phyloP scores from a whole-genome alignment of 768 basidiomycete species.

The Hortiboletus flavorubellus region DNA sequence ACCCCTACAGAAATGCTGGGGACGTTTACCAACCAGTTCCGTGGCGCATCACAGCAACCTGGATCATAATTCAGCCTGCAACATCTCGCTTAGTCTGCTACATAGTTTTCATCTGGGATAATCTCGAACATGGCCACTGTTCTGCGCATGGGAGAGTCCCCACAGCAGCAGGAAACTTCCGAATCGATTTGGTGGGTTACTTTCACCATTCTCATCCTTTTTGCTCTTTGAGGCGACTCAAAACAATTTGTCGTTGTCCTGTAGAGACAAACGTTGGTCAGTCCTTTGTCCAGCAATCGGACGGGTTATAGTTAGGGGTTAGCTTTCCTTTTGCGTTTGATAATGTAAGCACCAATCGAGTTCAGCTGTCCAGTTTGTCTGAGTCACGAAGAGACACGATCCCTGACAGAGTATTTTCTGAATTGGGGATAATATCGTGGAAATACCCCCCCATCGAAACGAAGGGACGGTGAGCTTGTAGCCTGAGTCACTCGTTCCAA shows the following conservation, averaged over 20 bases:
- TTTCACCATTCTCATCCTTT: neutral
- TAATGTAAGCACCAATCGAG: conserved; percentile 5
- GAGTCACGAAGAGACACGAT: conserved; percentile 2
- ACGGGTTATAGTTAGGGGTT: neutral
- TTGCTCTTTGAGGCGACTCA: neutral
- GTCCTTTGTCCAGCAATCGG: too few species aligned
- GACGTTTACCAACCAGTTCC: conserved; percentile 11
- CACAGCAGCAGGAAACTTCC: neutral
- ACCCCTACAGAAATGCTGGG: conserved; percentile 24
- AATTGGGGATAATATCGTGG: neutral
- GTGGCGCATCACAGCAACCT: neutral
- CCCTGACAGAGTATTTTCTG: neutral
- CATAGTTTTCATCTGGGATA: neutral
- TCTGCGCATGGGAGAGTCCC: neutral
- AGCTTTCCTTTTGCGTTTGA: neutral
- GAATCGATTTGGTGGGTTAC: neutral
- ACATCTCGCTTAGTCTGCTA: conserved; percentile 1
- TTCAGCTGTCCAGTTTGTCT: neutral
- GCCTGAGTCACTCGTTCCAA: conserved; percentile 12
- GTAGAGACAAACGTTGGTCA: neutral
- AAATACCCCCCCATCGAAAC: neutral
- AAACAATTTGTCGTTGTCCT: neutral
- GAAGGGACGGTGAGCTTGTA: neutral
- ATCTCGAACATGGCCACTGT: neutral
- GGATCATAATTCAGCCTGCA: neutral